Base-by-base conservation (phyloP, 306 rosid genomes). In the Vigna nakashimae region DNA sequence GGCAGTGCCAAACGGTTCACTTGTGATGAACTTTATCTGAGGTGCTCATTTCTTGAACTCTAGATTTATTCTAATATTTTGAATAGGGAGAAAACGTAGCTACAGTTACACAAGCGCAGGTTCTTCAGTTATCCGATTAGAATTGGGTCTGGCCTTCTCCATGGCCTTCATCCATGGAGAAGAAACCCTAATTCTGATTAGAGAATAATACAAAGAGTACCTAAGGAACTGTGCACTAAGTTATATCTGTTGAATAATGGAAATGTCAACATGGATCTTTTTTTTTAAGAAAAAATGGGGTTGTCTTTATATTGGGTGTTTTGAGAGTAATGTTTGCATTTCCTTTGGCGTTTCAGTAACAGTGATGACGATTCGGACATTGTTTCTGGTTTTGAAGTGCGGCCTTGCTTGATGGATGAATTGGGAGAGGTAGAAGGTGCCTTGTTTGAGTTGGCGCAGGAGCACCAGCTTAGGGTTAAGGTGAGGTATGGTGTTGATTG, bases 381-480 rank as follows among this genome's bases (percentile, higher is more conserved):
- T 74, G 89, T 69, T 9, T 75, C 78, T 5, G 71, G 80, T 76
- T 80, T 66, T 73, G 91, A 80, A 49, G 78, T 71, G 71, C 92
- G 85, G 58, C 84, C 92, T 24, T 80, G 57, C 88, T 70, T 92
- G 81, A 85, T 89, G 97, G 88, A 86, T 77, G 89, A 80, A 79
- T 80, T 45, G 67, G 93, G 85, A 70, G 85, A 82, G 79, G 91
- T 75, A 67, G 98, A 94, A 87, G 83, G 88, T 80, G 87, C 87
- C 74, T 77, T 94, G 59, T 55, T 82, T 30, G 95, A 90, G 88
- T 76, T 88, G 76, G 77, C 88, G 5, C 75, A 76, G 30, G 97
- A 94, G 68, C 90, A 90, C 82, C 91, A 89, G 68, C 82, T 90
- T 49, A 76, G 79, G 69, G 82, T 88, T 73, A 85, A 89, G 90